Base-by-base conservation (phyloP, 371 early-diverging fungal genomes). In the Vairimorpha necatrix region DNA sequence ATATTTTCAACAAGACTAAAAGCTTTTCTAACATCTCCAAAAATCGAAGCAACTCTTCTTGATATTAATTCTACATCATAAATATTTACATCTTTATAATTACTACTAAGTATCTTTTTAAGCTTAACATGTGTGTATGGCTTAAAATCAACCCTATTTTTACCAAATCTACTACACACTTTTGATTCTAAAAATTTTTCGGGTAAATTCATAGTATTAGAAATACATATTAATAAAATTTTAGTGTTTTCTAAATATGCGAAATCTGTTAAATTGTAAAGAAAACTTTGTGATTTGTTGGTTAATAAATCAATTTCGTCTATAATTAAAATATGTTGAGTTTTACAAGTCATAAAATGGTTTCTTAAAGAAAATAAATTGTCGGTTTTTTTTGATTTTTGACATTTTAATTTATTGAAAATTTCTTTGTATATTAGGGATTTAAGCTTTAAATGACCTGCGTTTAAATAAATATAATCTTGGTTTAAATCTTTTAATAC, bases 261-360 rank as follows among this genome's bases (percentile, higher is more conserved):
- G 92, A 96, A 93, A 69, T 96, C 94, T 76, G 95, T 92, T 78
- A 98, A 91, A 80, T 95, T 94, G 87, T 96, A 96, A 87, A 96
- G 89, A 73, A 96, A 90, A 0, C 88, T 87, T 78, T 95, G 95
- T 47, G 90, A 91, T 68, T 91, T 90, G 0, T 91, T 93, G 6
- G 94, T 90, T 34, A 98, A 84, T 34, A 94, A 82, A 84, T 98
- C 98, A 60, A 98, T 86, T 80, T 98, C 98, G 83, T 98, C 98
- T 88, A 96, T 90, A 65, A 98, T 79, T 0, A 96, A 90, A 4
- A 82, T 66, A 58, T 80, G 78, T n/a, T 39, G 62, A 6, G 18
- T 30, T 26, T 68, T 34, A 42, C 74, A 68, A 42, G 61, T 76
- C 20, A 53, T n/a, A n/a, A 75, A 34, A 47, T 80, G 79, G 46